These are phyloP conservation scores for Corymbia citriodora DNA, from an alignment of 441 rosid species.

Conservation along the genomic window DNA sequence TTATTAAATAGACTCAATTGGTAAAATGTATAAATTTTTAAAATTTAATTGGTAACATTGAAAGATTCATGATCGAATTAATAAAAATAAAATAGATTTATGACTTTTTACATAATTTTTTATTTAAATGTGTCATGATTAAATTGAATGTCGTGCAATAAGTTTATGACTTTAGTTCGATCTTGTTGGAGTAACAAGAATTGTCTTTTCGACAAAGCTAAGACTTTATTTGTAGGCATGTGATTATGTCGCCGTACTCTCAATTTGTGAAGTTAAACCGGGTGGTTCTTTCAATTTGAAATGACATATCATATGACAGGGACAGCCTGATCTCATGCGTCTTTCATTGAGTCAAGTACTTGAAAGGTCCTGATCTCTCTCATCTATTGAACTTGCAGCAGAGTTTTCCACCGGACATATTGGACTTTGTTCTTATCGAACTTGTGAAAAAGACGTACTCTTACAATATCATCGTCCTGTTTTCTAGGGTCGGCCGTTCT, in stretches of 20 bases:
- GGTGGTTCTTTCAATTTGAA: neutral
- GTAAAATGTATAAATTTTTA: too few relatives aligned
- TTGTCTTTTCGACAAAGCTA: neutral
- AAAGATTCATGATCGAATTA: too few relatives aligned
- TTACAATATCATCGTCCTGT: accelerated
- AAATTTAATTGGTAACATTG: too few relatives aligned
- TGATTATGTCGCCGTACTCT: neutral
- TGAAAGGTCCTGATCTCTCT: neutral
- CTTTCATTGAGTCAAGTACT: neutral
- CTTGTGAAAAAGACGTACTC: neutral
- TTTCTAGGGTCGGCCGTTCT: neutral
- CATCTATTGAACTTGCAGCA: neutral
- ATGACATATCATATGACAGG: neutral
- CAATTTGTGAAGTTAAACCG: too few relatives aligned
- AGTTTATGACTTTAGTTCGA: accelerated
- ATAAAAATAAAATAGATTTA: too few relatives aligned
- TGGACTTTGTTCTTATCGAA: neutral
- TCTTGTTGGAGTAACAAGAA: neutral
- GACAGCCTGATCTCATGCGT: neutral
- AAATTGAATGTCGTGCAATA: accelerated
- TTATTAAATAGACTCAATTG: too few relatives aligned
- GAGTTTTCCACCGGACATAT: neutral
- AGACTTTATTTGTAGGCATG: neutral
- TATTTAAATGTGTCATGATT: accelerated
- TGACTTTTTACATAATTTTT: too few relatives aligned